A percentile compares a stretch with the other conserved stretches of the same genome.
These are phyloP conservation scores for Cucurbita maxima DNA, from an alignment of 306 rosid genomes.

Conservation along the genomic window DNA sequence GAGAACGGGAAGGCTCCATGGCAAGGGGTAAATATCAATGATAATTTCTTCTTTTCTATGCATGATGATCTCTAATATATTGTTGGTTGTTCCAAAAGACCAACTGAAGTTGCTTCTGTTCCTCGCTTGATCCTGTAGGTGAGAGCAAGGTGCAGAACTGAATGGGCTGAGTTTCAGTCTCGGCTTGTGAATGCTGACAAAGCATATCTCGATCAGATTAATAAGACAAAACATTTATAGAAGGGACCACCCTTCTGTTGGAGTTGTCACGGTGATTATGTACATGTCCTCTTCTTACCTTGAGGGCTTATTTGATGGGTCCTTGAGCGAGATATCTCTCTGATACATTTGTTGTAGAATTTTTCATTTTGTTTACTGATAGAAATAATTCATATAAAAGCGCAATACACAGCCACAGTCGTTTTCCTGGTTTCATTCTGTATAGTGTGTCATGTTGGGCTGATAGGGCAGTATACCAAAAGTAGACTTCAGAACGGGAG, in stretches of 20 bases:
- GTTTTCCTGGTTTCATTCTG: not conserved
- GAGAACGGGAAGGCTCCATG: conserved; percentile 46
- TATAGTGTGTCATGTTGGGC: not conserved
- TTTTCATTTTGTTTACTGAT: not conserved
- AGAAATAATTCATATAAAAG: not conserved
- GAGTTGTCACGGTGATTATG: not conserved
- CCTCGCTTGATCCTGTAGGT: conserved; percentile 37
- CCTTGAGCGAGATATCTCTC: not conserved
- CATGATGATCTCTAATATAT: not conserved
- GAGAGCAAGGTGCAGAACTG: conserved; percentile 67
- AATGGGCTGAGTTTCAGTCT: conserved; percentile 80
- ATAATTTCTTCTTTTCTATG: not conserved
- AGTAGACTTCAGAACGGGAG: not conserved
- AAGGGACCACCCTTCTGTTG: not conserved
- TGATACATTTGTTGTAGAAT: not conserved
- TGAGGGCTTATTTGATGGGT: not conserved
- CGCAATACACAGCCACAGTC: not conserved
- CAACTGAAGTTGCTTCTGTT: not conserved
- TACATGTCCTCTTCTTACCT: not conserved
- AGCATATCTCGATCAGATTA: conserved; percentile 23
- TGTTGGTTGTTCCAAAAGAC: not conserved
- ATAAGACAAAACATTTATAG: conserved; percentile 17
- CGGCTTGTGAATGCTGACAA: conserved; percentile 65
- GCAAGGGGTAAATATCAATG: conserved; percentile 46
- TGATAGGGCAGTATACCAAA: not conserved